These are phyloP conservation scores for Venturia pyrina DNA, from an alignment of 2,329 filamentous ascomycete species.

Conservation along the genomic window DNA sequence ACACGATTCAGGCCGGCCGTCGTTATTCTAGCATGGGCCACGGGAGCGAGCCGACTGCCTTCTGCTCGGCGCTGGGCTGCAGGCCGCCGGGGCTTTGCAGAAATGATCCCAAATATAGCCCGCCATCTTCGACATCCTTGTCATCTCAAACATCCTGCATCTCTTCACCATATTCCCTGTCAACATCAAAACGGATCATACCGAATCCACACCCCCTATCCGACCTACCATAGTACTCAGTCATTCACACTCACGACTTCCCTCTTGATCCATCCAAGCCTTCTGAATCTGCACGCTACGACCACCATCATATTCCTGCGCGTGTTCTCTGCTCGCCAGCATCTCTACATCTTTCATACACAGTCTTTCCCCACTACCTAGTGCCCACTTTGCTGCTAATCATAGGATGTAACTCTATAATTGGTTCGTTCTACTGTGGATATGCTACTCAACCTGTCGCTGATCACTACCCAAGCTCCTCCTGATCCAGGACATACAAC, in stretches of 20 bases:
- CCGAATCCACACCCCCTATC: background rate
- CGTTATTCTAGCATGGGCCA: too few species aligned
- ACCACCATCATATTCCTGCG: background rate
- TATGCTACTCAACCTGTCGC: background rate
- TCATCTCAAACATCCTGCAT: background rate
- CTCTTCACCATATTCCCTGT: background rate
- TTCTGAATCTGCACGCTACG: too few species aligned
- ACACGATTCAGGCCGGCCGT: too few species aligned
- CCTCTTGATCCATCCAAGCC: background rate
- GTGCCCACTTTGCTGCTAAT: background rate
- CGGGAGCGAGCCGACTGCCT: background rate
- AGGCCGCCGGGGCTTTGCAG: background rate
- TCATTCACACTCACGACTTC: background rate
- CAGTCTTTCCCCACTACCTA: background rate
- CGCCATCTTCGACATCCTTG: background rate
- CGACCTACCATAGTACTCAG: background rate
- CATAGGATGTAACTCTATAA: background rate
- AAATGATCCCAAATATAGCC: slow-evolving; percentile 2
- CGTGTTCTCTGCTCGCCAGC: background rate
- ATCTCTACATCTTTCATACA: background rate
- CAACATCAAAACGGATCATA: background rate
- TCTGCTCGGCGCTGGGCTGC: background rate
- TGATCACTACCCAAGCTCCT: background rate
- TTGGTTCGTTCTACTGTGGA: background rate
- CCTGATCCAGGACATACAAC: background rate